A percentile compares a stretch with the other conserved stretches of the same genome.
Evolutionary conservation across 2,329 filamentous ascomycete genomes (phyloP).

Genomic region (Rhynchosporium agropyri): DNA sequence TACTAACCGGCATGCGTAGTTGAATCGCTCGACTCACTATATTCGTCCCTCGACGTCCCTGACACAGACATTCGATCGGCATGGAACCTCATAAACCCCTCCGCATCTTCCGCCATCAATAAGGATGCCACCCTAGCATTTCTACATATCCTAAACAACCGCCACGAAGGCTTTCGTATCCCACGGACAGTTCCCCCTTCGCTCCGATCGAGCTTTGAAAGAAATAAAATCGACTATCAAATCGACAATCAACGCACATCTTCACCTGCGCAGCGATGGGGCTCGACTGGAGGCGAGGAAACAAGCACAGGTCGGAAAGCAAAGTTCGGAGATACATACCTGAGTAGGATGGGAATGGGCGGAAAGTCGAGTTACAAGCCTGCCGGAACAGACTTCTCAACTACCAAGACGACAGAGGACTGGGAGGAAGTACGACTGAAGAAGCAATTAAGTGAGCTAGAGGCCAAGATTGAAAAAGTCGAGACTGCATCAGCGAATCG

Average conservation of each 20-base stretch:
- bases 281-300: slow-evolving; percentile 73
- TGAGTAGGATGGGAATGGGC: slow-evolving; percentile 80
- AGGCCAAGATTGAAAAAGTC: slow-evolving; percentile 82
- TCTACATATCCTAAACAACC: slow-evolving; percentile 93
- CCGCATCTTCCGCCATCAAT: slow-evolving; percentile 77
- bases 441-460: slow-evolving; percentile 87
- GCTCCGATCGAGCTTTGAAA: slow-evolving; percentile 89
- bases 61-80: slow-evolving; percentile 84
- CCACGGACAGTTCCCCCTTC: slow-evolving; percentile 88
- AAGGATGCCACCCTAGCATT: slow-evolving; percentile 96
- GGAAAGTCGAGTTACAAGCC: slow-evolving; percentile 78
- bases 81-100: slow-evolving; percentile 97
- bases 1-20: slow-evolving; percentile 53
- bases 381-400: slow-evolving; percentile 86
- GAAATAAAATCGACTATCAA: slow-evolving; percentile 96
- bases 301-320: slow-evolving; percentile 88
- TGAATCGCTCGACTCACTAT: slow-evolving; percentile 77
- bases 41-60: slow-evolving; percentile 75
- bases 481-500: slow-evolving; percentile 72
- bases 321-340: slow-evolving; percentile 96
- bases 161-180: slow-evolving; percentile 93
- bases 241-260: slow-evolving; percentile 71
- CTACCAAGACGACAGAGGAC: slow-evolving; percentile 82
- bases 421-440: slow-evolving; percentile 97
- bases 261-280: slow-evolving; percentile 75